A percentile compares a stretch with the other conserved stretches of the same genome.
phyloP scores from a whole-genome alignment of 2,329 filamentous ascomycete species.

The Fusarium vanettenii region DNA sequence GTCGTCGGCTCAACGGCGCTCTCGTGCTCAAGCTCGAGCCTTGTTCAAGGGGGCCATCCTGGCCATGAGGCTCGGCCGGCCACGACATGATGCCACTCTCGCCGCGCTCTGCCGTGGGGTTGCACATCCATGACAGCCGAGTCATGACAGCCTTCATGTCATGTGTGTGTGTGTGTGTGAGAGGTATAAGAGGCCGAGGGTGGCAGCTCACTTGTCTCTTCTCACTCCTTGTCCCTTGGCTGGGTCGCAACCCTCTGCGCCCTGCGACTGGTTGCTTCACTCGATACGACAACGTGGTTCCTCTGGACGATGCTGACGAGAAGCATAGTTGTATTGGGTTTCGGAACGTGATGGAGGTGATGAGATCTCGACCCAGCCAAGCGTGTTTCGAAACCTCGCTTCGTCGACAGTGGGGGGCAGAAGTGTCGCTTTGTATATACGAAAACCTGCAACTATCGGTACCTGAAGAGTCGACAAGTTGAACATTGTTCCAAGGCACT shows the following conservation, averaged over 20 bases:
- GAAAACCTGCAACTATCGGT: neutral
- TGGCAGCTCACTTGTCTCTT: slow-evolving; percentile 1
- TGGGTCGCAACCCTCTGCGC: slow-evolving; percentile 30
- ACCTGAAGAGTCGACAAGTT: neutral
- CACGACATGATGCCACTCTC: slow-evolving; percentile 29
- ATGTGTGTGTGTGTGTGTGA: slow-evolving; percentile 10
- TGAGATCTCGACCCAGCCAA: neutral
- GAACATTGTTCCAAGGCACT: neutral
- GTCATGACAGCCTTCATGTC: neutral
- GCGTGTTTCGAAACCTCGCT: neutral
- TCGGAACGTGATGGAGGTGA: slow-evolving; percentile 9
- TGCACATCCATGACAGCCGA: slow-evolving; percentile 4
- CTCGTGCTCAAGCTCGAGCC: slow-evolving; percentile 6
- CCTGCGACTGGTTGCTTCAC: slow-evolving; percentile 16
- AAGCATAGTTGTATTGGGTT: slow-evolving; percentile 8
- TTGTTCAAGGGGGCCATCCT: slow-evolving; percentile 9
- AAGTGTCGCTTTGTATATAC: neutral
- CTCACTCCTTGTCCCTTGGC: slow-evolving; percentile 1
- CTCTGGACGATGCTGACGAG: slow-evolving; percentile 7
- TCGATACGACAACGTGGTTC: slow-evolving; percentile 26
- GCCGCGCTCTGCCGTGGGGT: slow-evolving; percentile 16
- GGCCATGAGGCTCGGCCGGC: slow-evolving; percentile 34
- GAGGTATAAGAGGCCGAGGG: slow-evolving; percentile 28
- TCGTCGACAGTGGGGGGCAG: neutral
- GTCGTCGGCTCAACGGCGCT: slow-evolving; percentile 19